phyloP scores from a whole-genome alignment of 768 basidiomycete genomes.

The Boletus subcaerulescens region DNA sequence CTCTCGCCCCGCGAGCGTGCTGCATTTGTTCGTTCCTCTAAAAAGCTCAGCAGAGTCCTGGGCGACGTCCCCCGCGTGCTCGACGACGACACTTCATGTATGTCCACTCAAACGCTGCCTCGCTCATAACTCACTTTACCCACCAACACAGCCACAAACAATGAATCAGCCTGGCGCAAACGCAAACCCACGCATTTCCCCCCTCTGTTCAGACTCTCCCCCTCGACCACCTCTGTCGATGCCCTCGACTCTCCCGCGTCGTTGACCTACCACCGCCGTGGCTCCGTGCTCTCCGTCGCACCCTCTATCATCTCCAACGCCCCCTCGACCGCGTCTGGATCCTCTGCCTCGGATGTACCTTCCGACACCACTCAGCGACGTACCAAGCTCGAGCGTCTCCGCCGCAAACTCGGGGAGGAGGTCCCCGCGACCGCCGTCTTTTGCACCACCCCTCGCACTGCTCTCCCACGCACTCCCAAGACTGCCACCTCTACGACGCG shows the following conservation, averaged over 20 bases:
- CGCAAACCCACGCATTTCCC: slow-evolving; percentile 29
- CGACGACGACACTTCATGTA: not conserved
- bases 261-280: slow-evolving; percentile 9
- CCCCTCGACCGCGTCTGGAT: slow-evolving; percentile 14
- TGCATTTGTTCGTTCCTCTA: slow-evolving; percentile 44
- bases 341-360: slow-evolving; percentile 29
- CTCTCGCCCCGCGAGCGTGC: too few relatives aligned
- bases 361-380: slow-evolving; percentile 42
- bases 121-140: too few relatives aligned
- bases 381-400: slow-evolving; percentile 61
- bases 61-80: slow-evolving; percentile 45
- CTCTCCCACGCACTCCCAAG: slow-evolving; percentile 6
- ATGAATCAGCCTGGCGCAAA: slow-evolving; percentile 21
- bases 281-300: slow-evolving; percentile 22
- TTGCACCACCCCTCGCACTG: slow-evolving; percentile 27
- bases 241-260: slow-evolving; percentile 4
- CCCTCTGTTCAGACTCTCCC: slow-evolving; percentile 22
- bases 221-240: not conserved
- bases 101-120: not conserved
- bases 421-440: slow-evolving; percentile 64
- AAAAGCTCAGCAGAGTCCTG: slow-evolving; percentile 57
- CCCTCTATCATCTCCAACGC: slow-evolving; percentile 16
- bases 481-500: not conserved
- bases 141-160: not conserved
- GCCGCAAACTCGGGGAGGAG: slow-evolving; percentile 58